Conservation (phyloP, 2,329 filamentous ascomycete genomes). For the Penicillium occitanis region DNA sequence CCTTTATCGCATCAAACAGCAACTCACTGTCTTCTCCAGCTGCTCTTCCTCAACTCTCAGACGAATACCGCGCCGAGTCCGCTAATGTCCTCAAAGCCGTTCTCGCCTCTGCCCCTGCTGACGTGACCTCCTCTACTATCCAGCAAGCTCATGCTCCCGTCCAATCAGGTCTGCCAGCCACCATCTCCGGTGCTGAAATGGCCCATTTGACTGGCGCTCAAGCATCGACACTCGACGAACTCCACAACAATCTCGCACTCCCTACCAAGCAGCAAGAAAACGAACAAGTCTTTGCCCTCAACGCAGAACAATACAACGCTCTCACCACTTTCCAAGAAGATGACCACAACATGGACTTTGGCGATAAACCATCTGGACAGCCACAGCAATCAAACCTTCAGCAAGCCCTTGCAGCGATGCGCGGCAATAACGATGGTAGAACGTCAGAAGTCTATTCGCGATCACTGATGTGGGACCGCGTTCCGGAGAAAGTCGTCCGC, state of each 20-base stretch:
- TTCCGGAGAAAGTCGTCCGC: conserved; percentile 84
- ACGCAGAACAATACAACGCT: conserved; percentile 82
- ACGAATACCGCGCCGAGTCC: conserved; percentile 50
- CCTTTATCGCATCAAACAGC: conserved; percentile 88
- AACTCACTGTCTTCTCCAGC: conserved; percentile 57
- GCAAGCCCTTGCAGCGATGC: conserved; percentile 75
- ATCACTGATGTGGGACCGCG: conserved; percentile 90
- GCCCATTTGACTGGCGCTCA: conserved; percentile 35
- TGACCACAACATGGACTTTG: conserved; percentile 32
- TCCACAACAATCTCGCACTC: conserved; percentile 67
- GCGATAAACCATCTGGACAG: conserved; percentile 35
- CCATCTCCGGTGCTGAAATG: conserved; percentile 42
- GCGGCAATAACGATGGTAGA: conserved; percentile 49
- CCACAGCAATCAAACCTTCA: conserved; percentile 41
- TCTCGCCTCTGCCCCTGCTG: conserved; percentile 46
- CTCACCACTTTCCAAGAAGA: conserved; percentile 68
- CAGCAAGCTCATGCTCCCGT: conserved; percentile 30
- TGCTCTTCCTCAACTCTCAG: conserved; percentile 53
- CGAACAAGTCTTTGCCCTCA: conserved; percentile 84
- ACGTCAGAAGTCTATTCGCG: conserved; percentile 89
- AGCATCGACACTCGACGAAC: conserved; percentile 57
- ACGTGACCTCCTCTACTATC: conserved; percentile 53
- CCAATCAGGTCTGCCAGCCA: conserved; percentile 32
- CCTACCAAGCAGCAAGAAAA: conserved; percentile 82
- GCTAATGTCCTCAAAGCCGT: conserved; percentile 50